These are phyloP conservation scores for Aspergillus vadensis DNA, from an alignment of 2,329 filamentous ascomycete species.

Conservation along the genomic window DNA sequence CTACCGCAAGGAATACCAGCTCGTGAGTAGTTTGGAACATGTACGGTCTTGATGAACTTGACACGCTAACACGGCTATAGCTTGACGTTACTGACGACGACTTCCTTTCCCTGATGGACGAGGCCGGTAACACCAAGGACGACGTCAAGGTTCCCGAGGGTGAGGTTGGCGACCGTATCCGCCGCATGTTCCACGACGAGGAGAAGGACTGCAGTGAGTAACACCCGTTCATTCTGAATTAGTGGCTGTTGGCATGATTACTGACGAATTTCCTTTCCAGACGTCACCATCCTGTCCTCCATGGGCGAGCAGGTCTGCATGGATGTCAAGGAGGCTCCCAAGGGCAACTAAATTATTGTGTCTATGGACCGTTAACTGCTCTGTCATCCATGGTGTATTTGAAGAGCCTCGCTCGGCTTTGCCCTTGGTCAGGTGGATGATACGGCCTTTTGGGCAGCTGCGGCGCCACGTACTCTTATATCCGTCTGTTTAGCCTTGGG, in stretches of 20 bases:
- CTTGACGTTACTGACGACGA: constrained; percentile 91
- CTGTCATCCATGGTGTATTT: constrained; percentile 35
- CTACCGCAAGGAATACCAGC: constrained; percentile 84
- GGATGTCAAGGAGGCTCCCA: constrained; percentile 87
- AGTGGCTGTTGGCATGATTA: background rate
- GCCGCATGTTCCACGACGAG: constrained; percentile 74
- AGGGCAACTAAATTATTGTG: constrained; percentile 26
- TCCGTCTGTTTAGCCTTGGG: constrained; percentile 35
- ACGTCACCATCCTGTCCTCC: constrained; percentile 87
- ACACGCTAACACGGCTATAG: constrained; percentile 50
- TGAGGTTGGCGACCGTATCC: constrained; percentile 85
- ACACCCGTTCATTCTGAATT: background rate
- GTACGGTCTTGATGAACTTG: background rate
- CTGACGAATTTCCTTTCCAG: constrained; percentile 48
- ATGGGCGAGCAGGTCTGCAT: constrained; percentile 95
- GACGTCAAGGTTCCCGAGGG: constrained; percentile 92
- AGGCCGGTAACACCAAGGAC: constrained; percentile 84
- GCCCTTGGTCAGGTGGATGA: constrained; percentile 32
- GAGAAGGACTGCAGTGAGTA: constrained; percentile 91
- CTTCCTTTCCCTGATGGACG: constrained; percentile 91
- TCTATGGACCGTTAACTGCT: constrained; percentile 28
- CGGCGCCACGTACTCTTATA: constrained; percentile 25
- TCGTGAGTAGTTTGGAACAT: constrained; percentile 64
- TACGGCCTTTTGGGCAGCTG: constrained; percentile 31
- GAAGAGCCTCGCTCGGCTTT: constrained; percentile 29